Evolutionary conservation across 441 rosid species (phyloP).

Genomic region (Populus tomentosa): DNA sequence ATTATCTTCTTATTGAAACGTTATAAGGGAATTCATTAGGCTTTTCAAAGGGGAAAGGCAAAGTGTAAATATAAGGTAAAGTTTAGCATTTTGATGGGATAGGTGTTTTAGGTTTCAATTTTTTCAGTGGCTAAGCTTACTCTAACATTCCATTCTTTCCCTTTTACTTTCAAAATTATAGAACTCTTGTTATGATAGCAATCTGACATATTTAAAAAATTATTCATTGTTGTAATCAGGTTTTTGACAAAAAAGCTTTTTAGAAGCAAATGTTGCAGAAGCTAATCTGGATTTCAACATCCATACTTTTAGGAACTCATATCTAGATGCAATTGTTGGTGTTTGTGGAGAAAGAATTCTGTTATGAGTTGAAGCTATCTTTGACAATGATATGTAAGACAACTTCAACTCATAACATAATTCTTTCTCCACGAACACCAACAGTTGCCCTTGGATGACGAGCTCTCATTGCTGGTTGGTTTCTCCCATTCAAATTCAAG

Average conservation of each 20-base stretch:
- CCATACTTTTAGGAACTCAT: constrained; percentile 98
- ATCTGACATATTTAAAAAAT: background rate
- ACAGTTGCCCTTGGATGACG: too few species aligned
- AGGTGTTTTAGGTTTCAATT: background rate
- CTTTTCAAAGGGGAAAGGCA: too few species aligned
- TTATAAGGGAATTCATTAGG: too few species aligned
- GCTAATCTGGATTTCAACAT: constrained; percentile 88
- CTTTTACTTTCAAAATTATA: background rate
- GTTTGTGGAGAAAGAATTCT: background rate
- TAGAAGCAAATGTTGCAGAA: constrained; percentile 94
- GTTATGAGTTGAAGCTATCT: too few species aligned
- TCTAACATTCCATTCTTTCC: background rate
- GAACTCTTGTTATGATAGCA: background rate
- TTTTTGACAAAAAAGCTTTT: constrained; percentile 80
- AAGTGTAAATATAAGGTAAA: too few species aligned
- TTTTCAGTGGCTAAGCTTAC: background rate
- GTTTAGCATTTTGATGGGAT: background rate
- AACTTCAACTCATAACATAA: too few species aligned
- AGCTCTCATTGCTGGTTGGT: background rate
- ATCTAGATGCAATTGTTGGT: constrained; percentile 88
- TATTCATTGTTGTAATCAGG: constrained; percentile 32
- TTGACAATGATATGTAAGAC: too few species aligned
- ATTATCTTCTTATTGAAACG: too few species aligned
- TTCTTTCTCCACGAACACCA: too few species aligned
- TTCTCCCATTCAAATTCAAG: constrained; percentile 7